phyloP scores from a whole-genome alignment of 2,329 filamentous ascomycete genomes.

The Purpureocillium lavendulum region DNA sequence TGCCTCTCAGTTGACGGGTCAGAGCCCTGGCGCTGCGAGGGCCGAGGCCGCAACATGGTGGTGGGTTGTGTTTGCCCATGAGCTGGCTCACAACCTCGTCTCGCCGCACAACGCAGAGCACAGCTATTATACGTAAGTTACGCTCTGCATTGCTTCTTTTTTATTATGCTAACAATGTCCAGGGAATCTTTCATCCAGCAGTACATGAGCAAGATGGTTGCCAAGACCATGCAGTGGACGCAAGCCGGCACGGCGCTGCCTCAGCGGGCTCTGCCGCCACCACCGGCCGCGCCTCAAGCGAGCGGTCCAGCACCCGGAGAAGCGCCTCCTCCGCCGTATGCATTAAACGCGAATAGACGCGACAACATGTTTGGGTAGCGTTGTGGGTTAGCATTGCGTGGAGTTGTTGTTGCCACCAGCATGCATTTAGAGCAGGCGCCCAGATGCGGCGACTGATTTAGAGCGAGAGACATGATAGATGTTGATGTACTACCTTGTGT shows the following conservation, averaged over 20 bases:
- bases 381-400: not conserved
- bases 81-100: conserved; percentile 91
- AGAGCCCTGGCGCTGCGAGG: conserved; percentile 33
- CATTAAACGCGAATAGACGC: conserved; percentile 3
- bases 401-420: not conserved
- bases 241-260: conserved; percentile 2
- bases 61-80: conserved; percentile 94
- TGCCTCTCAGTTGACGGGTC: conserved; percentile 34
- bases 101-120: conserved; percentile 68
- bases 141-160: not conserved
- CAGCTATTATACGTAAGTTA: conserved; percentile 67
- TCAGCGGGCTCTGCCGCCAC: conserved; percentile 3
- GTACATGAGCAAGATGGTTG: conserved; percentile 65
- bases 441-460: no score
- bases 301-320: conserved; percentile 5
- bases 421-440: no score
- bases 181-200: conserved; percentile 71
- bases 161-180: not conserved
- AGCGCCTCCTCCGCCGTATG: conserved; percentile 16
- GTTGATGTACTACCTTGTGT: no score
- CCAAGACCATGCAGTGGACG: conserved; percentile 36
- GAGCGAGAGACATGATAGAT: no score
- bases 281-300: conserved; percentile 1
- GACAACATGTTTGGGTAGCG: conserved; percentile 8
- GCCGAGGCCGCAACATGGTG: conserved; percentile 74